Base-by-base conservation (phyloP, 257 asterid genomes). In the Lithospermum erythrorhizon region DNA sequence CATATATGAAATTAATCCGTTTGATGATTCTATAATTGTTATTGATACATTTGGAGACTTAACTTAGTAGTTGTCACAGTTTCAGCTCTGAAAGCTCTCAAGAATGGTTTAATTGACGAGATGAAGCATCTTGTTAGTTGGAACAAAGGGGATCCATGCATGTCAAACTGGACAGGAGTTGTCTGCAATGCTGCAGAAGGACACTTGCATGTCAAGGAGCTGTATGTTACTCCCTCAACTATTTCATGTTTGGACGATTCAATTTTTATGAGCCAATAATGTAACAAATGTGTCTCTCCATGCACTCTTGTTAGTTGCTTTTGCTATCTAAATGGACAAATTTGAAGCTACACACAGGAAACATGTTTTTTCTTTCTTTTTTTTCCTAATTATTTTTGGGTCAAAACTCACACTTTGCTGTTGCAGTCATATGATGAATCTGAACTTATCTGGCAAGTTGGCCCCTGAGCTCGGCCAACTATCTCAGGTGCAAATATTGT, bases 141-240 rank as follows among this genome's bases (percentile, higher is more conserved):
- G 84, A 68, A 64, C 58, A 48, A 59, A 61, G 77, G 77, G 5
- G 79, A 79, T 67, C 84, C 84, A 7, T 79, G 84, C 65, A 35
- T 59, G n/a, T 61, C 75, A 54, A 76, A 75, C 69, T 79, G 84
- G 84, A 75, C 79, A 16, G 81, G 84, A n/a, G 76, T 79, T 58
- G 18, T 67, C 32, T 79, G 81, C 63, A 21, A 35, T 58, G 72
- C 62, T 24, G 70, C 61, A 41, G 81, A 75, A 67, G 73, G 71
- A 21, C 64, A 67, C 70, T 67, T 73, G 37, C 84, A 72, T 70
- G 59, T 79, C 65, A 67, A 62, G 63, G 81, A 69, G 64, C 70
- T 79, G 84, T 79, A 75, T 35, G 81, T 58, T 55, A 54, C 52
- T 67, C 48, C 53, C 37, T 25, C 45, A n/a, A 9, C 55, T 53